Conservation (phyloP, 2,329 filamentous ascomycete genomes). For the Epichloe sibirici region DNA sequence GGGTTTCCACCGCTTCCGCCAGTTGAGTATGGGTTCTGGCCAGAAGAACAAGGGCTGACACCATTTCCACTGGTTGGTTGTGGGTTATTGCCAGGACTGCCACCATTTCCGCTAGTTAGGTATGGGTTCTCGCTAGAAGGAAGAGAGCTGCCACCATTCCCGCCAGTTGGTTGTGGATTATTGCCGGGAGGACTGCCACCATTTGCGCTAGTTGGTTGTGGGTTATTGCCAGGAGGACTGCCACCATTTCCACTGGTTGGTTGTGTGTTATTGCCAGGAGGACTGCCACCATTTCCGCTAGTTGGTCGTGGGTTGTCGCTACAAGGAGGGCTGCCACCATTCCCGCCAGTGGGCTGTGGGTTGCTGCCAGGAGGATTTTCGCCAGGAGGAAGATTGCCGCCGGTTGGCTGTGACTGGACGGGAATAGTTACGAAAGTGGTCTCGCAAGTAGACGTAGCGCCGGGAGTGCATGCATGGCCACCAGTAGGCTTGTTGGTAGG, state of each 20-base stretch:
- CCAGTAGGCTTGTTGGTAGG: background rate
- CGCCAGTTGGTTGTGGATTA: background rate
- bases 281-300: background rate
- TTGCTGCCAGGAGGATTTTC: background rate
- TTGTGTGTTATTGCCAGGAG: background rate
- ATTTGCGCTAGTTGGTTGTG: background rate
- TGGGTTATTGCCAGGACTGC: background rate
- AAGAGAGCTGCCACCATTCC: background rate
- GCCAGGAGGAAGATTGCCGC: background rate
- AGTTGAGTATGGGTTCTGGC: background rate
- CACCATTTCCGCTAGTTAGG: background rate
- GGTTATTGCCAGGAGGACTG: background rate
- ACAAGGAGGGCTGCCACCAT: background rate
- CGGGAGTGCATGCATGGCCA: background rate
- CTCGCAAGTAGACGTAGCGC: background rate
- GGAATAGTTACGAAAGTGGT: slow-evolving; percentile 2
- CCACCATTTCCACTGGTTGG: background rate
- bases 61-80: background rate
- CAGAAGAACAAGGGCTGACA: background rate
- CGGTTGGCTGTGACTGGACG: background rate
- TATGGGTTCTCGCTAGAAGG: background rate
- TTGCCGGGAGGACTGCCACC: background rate
- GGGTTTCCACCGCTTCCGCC: background rate
- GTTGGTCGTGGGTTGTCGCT: background rate
- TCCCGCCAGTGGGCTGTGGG: background rate